phyloP scores from a whole-genome alignment of 192 early-diverging fungal species.

The Dimargaris cristalligena region DNA sequence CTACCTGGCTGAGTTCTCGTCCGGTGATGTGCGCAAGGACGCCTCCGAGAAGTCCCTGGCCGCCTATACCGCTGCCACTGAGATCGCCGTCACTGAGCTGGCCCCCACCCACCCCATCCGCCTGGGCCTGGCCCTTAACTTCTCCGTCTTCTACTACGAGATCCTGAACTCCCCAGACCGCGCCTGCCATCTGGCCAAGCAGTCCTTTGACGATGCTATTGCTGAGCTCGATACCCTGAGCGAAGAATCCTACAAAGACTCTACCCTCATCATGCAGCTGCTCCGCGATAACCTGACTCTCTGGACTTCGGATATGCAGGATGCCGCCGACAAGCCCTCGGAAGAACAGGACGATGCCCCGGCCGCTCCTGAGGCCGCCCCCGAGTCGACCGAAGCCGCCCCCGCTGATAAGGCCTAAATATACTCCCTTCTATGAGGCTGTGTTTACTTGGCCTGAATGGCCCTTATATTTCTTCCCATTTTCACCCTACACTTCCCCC shows the following conservation, averaged over 20 bases:
- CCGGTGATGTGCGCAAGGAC: slow-evolving; percentile 68
- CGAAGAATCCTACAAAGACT: slow-evolving; percentile 96
- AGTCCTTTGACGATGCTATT: slow-evolving; percentile 93
- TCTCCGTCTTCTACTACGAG: slow-evolving; percentile 98
- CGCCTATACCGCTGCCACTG: slow-evolving; percentile 92
- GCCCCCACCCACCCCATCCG: slow-evolving; percentile 91
- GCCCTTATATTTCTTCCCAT: background rate
- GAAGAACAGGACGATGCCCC: slow-evolving; percentile 14
- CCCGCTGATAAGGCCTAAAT: slow-evolving; percentile 10
- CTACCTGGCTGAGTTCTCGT: slow-evolving; percentile 96
- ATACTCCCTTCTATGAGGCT: background rate
- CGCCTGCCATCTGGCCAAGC: slow-evolving; percentile 81
- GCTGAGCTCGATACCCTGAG: slow-evolving; percentile 82
- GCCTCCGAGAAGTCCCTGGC: slow-evolving; percentile 77
- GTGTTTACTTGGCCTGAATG: background rate
- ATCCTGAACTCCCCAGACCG: slow-evolving; percentile 87
- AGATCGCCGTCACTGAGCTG: slow-evolving; percentile 63
- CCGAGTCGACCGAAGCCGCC: slow-evolving; percentile 15
- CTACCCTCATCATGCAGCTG: slow-evolving; percentile 95
- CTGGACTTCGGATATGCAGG: slow-evolving; percentile 83
- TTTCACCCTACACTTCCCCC: background rate
- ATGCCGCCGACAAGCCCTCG: slow-evolving; percentile 18
- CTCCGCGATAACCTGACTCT: slow-evolving; percentile 92
- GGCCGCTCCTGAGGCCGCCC: background rate
- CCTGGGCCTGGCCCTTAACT: slow-evolving; percentile 92